phyloP scores from a whole-genome alignment of 2,329 filamentous ascomycete genomes.

The Chaetoscypha palmicola region DNA sequence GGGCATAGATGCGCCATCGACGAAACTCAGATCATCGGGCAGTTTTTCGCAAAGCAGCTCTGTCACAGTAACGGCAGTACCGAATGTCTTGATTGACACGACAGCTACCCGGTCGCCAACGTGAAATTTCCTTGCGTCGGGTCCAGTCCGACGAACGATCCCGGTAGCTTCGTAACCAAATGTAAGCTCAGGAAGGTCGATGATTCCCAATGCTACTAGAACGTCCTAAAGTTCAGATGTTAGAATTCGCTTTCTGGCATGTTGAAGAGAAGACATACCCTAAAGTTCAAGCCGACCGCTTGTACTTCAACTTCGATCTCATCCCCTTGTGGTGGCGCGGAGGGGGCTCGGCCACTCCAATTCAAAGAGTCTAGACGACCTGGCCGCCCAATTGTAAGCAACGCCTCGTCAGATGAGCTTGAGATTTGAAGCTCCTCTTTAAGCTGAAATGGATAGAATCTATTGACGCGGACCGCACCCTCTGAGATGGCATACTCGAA shows the following conservation, averaged over 20 bases:
- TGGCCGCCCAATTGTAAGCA: constrained; percentile 10
- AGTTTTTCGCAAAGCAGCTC: constrained; percentile 31
- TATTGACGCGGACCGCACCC: background rate
- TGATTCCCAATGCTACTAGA: constrained; percentile 20
- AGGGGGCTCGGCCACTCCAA: constrained; percentile 11
- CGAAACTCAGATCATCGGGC: constrained; percentile 37
- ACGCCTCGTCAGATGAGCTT: background rate
- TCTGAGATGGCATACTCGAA: background rate
- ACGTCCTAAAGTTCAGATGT: constrained; percentile 21
- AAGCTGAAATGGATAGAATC: background rate
- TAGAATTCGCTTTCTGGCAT: constrained; percentile 2
- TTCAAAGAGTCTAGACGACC: constrained; percentile 16
- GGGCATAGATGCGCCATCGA: constrained; percentile 34
- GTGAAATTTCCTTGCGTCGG: constrained; percentile 17
- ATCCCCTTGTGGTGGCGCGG: background rate
- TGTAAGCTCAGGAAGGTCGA: constrained; percentile 7
- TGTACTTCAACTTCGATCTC: constrained; percentile 12
- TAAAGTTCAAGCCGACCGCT: constrained; percentile 20
- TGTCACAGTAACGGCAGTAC: background rate
- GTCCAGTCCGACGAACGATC: constrained; percentile 24
- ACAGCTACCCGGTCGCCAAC: constrained; percentile 27
- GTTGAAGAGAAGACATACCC: constrained; percentile 4
- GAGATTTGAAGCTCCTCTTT: background rate
- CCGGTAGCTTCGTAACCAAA: constrained; percentile 19
- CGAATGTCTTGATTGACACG: constrained; percentile 26